Base-by-base conservation (phyloP, 768 basidiomycete species). In the Coprinopsis sp. region DNA sequence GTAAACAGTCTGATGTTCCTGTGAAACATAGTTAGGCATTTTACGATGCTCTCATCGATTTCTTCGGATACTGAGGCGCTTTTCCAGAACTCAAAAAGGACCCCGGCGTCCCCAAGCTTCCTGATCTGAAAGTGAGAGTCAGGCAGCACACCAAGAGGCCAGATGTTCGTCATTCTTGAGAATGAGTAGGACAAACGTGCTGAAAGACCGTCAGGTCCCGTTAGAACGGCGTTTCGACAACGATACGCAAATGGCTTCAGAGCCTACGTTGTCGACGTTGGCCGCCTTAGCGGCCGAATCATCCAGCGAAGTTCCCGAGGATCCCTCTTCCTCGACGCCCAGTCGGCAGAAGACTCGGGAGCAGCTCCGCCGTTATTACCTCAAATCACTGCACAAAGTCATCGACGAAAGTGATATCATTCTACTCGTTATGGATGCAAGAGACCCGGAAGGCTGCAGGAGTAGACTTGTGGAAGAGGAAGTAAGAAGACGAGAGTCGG, bases 391-490 rank as follows among this genome's bases (percentile, higher is more conserved):
- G 19, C 83, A 91, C 66, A 92, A 89, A 67, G 95, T 99, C 36
- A 86, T 98, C 50, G 93, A 96, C 53, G 76, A 93, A 58, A 85
- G 87, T 53, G 94, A 98, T 60, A 87, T 99, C 25, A 67, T 98
- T 41, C 74, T 98, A 36, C 84, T 88, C 28, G 89, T 91, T 0
- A 73, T 98, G 13, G 96, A 98, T 66, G 94, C 94, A 1, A 73
- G 95, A 31, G 95, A 98, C 70, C 95, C 96, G 2, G 87, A 95
- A 49, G 94, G 95, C 0, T 94, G 91, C 33, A 68, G 95, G 53
- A 95, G 91, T 65, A 74, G 86, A 42, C 74, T 95, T 30, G 92
- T 98, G 3, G 96, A 99, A 63, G 91, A 95, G 59, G 94, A 96
- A 62, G 92, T 96, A 1, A 72, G 87, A 36, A 72, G 90, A 52